Evolutionary conservation across 73 alveolate genomes (phyloP).

Genomic region (Tetrahymena thermophila): DNA sequence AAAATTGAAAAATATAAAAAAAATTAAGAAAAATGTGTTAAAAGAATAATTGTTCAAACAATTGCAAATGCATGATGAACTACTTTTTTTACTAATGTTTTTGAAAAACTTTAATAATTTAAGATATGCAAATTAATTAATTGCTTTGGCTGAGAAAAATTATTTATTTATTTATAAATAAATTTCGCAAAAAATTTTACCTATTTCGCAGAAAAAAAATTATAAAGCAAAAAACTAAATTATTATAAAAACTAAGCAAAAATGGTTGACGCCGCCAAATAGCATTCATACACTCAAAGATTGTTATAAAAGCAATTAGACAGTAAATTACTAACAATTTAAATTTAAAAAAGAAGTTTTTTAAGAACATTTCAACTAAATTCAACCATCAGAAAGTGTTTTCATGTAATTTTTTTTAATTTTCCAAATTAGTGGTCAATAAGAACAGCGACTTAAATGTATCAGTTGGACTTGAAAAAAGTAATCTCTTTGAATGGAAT

Average conservation of each 20-base stretch:
- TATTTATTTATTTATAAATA: neutral
- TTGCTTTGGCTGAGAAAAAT: neutral
- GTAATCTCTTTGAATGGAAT: conserved; percentile 70
- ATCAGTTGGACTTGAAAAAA: conserved; percentile 84
- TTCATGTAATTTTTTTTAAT: no score
- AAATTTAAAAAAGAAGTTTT: neutral
- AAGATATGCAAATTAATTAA: neutral
- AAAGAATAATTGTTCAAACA: neutral
- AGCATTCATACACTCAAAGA: neutral
- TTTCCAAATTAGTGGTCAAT: neutral
- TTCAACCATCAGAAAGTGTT: neutral
- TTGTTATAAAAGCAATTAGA: neutral
- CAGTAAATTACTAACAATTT: neutral
- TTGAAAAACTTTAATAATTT: neutral
- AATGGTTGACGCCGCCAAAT: neutral
- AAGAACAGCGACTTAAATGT: conserved; percentile 6
- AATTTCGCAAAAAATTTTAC: neutral
- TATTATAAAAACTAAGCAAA: neutral
- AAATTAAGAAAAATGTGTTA: neutral
- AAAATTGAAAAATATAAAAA: neutral
- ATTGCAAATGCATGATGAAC: neutral
- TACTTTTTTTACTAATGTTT: neutral
- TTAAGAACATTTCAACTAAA: neutral
- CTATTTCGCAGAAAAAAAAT: neutral
- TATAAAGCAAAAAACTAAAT: neutral